Evolutionary conservation across 768 basidiomycete genomes (phyloP).

Genomic region (Lyophyllum shimeji): DNA sequence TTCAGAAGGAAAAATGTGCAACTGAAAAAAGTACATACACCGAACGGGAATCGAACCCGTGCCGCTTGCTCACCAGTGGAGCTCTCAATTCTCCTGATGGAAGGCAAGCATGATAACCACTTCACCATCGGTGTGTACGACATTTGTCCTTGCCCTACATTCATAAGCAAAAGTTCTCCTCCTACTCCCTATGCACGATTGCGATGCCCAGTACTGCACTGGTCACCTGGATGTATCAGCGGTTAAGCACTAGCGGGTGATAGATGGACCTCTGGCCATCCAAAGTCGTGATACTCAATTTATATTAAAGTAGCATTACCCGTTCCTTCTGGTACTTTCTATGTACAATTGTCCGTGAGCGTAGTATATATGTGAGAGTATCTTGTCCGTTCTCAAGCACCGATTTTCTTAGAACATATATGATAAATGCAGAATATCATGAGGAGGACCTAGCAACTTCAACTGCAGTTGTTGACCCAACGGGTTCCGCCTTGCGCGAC

Average conservation of each 20-base stretch:
- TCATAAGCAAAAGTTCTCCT: no score
- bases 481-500: slow-evolving; percentile 47
- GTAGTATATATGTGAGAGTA: background rate
- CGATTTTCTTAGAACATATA: background rate
- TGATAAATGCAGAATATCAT: background rate
- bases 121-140: slow-evolving; percentile 64
- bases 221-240: no score
- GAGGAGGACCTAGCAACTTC: background rate
- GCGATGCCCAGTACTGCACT: no score
- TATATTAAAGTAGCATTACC: background rate
- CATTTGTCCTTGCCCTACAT: no score
- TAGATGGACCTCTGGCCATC: slow-evolving; percentile 40
- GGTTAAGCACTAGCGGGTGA: no score
- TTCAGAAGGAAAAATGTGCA: no score
- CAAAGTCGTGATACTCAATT: slow-evolving; percentile 57
- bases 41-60: slow-evolving; percentile 21
- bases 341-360: background rate
- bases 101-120: slow-evolving; percentile 94
- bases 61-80: slow-evolving; percentile 22
- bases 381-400: background rate
- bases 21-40: slow-evolving; percentile 4
- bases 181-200: no score
- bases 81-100: slow-evolving; percentile 36
- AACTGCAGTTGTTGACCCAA: slow-evolving; percentile 39
- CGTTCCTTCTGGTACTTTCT: background rate